A percentile compares a stretch with the other conserved stretches of the same genome.
Conservation (phyloP, 192 early-diverging fungal genomes). For the Diversispora epigaea region DNA sequence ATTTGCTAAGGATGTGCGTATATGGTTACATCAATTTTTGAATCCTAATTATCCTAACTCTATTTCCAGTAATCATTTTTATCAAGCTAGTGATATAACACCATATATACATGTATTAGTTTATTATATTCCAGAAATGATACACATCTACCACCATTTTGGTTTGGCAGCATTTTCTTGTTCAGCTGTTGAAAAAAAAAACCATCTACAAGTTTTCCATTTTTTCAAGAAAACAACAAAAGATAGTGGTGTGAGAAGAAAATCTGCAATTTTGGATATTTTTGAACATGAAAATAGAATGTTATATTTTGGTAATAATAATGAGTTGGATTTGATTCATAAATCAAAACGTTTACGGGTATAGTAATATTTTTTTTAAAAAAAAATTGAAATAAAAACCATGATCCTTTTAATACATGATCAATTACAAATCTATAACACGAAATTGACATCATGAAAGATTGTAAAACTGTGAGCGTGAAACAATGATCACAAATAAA, state of each 20-base stretch:
- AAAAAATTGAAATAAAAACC: too few species aligned
- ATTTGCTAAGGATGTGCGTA: background rate
- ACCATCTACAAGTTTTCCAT: background rate
- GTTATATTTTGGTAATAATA: background rate
- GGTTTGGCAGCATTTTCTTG: background rate
- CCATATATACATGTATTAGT: conserved; percentile 10
- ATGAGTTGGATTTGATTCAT: background rate
- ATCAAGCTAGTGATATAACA: background rate
- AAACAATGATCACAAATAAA: too few species aligned
- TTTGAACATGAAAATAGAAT: background rate
- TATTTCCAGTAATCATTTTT: background rate
- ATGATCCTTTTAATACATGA: too few species aligned
- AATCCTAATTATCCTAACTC: background rate
- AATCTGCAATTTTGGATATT: background rate
- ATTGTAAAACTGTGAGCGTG: too few species aligned
- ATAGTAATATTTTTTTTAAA: too few species aligned
- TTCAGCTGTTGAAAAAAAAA: conserved; percentile 4
- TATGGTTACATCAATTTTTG: conserved; percentile 2
- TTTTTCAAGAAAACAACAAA: conserved; percentile 1
- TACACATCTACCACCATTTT: background rate
- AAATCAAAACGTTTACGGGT: too few species aligned
- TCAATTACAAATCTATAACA: too few species aligned
- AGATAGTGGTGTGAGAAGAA: background rate
- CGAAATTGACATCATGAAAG: too few species aligned
- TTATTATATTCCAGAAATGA: background rate